A percentile compares a stretch with the other conserved stretches of the same genome.
phyloP scores from a whole-genome alignment of 139 green algal species.

The Astrephomene gubernaculifera region DNA sequence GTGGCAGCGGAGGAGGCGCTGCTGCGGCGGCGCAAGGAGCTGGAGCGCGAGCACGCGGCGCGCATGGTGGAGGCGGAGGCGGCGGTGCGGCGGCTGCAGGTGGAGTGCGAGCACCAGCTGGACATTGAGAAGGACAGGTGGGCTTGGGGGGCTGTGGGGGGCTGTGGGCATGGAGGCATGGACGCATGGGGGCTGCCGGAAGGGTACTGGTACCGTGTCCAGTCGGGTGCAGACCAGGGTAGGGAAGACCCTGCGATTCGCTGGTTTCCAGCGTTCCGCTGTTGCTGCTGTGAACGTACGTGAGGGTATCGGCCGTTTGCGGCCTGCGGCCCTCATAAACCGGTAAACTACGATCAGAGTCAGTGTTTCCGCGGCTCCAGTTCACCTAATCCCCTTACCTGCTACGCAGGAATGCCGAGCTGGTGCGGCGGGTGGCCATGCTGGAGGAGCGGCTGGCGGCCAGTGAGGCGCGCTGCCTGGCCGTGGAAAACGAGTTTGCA shows the following conservation, averaged over 20 bases:
- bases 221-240: too few relatives aligned
- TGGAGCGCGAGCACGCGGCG: conserved; percentile 67
- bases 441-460: conserved; percentile 59
- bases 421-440: conserved; percentile 54
- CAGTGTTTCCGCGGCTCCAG: too few relatives aligned
- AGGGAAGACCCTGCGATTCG: too few relatives aligned
- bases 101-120: conserved; percentile 82
- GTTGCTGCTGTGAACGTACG: too few relatives aligned
- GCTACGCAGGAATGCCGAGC: conserved; percentile 49
- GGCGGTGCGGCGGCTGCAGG: conserved; percentile 72
- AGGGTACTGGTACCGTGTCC: too few relatives aligned
- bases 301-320: too few relatives aligned
- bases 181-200: too few relatives aligned
- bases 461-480: conserved; percentile 56
- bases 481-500: conserved; percentile 61
- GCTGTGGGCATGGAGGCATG: background rate
- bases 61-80: conserved; percentile 73
- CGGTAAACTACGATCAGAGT: too few relatives aligned
- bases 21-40: conserved; percentile 55
- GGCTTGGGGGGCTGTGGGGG: too few relatives aligned
- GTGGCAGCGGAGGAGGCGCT: conserved; percentile 60
- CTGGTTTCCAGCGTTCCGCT: too few relatives aligned
- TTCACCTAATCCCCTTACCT: background rate
- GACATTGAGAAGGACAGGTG: conserved; percentile 67
- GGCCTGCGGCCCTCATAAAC: too few relatives aligned